These are phyloP conservation scores for Lyophyllum decastes DNA, from an alignment of 768 basidiomycete genomes.

Conservation along the genomic window DNA sequence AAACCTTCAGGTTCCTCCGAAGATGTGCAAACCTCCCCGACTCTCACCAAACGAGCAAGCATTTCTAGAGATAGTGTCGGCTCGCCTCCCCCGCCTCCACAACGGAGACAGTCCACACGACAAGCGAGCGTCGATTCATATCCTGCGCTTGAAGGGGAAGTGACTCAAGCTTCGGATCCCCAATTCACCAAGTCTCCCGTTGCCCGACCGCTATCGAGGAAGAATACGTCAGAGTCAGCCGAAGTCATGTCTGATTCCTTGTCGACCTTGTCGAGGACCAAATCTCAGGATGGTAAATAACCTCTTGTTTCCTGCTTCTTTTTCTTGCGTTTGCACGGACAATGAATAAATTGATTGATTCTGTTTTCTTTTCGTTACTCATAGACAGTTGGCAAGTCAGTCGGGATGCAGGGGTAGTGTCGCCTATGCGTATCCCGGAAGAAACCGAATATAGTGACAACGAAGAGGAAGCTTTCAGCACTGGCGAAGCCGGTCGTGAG, in stretches of 20 bases:
- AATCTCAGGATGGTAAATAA: slow-evolving; percentile 27
- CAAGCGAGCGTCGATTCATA: neutral
- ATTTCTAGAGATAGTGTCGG: slow-evolving; percentile 6
- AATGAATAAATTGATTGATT: slow-evolving; percentile 32
- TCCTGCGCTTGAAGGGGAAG: neutral
- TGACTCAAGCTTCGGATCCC: neutral
- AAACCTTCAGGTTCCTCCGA: slow-evolving; percentile 17
- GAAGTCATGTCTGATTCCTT: neutral
- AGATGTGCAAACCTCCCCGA: slow-evolving; percentile 11
- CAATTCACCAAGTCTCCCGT: neutral
- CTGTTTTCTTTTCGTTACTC: slow-evolving; percentile 7
- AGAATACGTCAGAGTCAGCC: slow-evolving; percentile 6
- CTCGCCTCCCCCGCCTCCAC: slow-evolving; percentile 6
- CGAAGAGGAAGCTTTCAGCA: slow-evolving; percentile 3
- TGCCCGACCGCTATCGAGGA: neutral
- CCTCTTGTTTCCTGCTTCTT: slow-evolving; percentile 17
- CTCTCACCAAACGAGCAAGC: slow-evolving; percentile 11
- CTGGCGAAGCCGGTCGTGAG: slow-evolving; percentile 3
- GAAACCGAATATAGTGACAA: slow-evolving; percentile 13
- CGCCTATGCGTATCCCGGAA: slow-evolving; percentile 9
- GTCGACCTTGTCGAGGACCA: slow-evolving; percentile 3
- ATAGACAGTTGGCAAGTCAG: slow-evolving; percentile 16
- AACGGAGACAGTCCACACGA: slow-evolving; percentile 6
- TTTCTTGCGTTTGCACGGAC: slow-evolving; percentile 10
- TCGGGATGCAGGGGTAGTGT: slow-evolving; percentile 4